A percentile compares a stretch with the other conserved stretches of the same genome.
Conservation (phyloP, 352 stramenopile genomes). For the Aphanomyces euteiches region DNA sequence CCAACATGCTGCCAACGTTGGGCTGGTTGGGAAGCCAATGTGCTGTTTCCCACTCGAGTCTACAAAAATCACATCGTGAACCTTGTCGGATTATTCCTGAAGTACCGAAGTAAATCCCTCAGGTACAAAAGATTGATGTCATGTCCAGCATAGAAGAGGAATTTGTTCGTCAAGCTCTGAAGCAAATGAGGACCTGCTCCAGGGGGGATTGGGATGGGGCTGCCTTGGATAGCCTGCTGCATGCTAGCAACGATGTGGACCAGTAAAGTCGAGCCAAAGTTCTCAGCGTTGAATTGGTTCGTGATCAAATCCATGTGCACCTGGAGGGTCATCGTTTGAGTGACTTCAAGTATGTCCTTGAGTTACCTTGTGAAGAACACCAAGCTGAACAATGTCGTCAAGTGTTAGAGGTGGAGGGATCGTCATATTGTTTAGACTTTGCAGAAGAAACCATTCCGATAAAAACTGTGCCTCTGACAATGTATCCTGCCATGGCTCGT, state of each 20-base stretch:
- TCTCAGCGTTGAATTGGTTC: constrained; percentile 73
- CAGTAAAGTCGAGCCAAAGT: constrained; percentile 68
- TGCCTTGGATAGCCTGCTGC: constrained; percentile 51
- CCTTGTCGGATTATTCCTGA: background rate
- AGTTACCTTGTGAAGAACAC: constrained; percentile 54
- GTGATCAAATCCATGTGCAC: constrained; percentile 76
- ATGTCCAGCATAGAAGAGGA: constrained; percentile 71
- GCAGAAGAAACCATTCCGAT: constrained; percentile 67
- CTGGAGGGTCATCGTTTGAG: constrained; percentile 25
- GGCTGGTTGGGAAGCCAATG: constrained; percentile 73
- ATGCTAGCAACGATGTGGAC: constrained; percentile 74
- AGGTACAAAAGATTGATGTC: constrained; percentile 81
- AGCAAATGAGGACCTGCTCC: constrained; percentile 51
- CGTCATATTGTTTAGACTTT: constrained; percentile 78
- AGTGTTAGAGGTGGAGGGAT: constrained; percentile 54
- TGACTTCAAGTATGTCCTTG: too few species aligned
- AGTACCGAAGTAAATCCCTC: constrained; percentile 60
- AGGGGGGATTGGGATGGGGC: constrained; percentile 40
- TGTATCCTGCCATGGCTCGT: constrained; percentile 67
- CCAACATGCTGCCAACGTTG: constrained; percentile 65
- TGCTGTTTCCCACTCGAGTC: constrained; percentile 61
- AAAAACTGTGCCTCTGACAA: constrained; percentile 69
- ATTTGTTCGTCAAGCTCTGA: constrained; percentile 49
- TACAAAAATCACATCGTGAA: constrained; percentile 29
- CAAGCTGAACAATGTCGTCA: constrained; percentile 53